Conservation (phyloP, 2,329 filamentous ascomycete species). For the Calonectria hongkongensis region DNA sequence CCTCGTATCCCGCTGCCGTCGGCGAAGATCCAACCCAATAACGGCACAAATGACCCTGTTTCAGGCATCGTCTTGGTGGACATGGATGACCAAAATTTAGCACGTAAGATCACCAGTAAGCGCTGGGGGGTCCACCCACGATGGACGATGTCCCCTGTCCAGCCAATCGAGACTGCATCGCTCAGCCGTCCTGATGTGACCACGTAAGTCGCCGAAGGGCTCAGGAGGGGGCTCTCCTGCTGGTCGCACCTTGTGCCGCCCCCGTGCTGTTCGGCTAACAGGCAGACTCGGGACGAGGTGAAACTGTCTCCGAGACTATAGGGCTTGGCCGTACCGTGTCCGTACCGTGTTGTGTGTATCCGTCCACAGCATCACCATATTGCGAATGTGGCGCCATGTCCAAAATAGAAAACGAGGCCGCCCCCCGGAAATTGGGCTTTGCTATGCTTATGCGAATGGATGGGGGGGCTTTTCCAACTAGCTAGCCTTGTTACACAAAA, state of each 20-base stretch:
- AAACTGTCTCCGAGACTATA: background rate
- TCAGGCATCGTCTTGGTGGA: conserved; percentile 24
- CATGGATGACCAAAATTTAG: conserved; percentile 27
- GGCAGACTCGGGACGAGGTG: background rate
- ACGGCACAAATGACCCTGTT: conserved; percentile 26
- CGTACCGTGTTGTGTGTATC: background rate
- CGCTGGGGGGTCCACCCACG: conserved; percentile 14
- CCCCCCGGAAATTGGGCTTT: background rate
- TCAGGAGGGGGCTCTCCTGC: background rate
- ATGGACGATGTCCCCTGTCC: conserved; percentile 17
- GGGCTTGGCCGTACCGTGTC: background rate
- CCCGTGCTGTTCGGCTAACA: background rate
- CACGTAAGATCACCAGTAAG: conserved; percentile 26
- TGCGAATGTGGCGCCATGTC: background rate
- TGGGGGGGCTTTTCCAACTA: background rate
- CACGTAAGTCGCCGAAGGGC: conserved; percentile 14
- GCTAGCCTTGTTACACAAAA: background rate
- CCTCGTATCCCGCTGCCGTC: conserved; percentile 20
- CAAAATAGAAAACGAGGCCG: conserved; percentile 16
- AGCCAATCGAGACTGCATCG: conserved; percentile 23
- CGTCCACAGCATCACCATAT: conserved; percentile 3
- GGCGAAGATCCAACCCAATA: conserved; percentile 23
- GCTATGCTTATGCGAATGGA: no score
- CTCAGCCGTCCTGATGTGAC: conserved; percentile 26
- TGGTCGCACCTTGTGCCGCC: conserved; percentile 17